These are phyloP conservation scores for Diaporthe sp. DNA, from an alignment of 2,329 filamentous ascomycete species.

Conservation along the genomic window DNA sequence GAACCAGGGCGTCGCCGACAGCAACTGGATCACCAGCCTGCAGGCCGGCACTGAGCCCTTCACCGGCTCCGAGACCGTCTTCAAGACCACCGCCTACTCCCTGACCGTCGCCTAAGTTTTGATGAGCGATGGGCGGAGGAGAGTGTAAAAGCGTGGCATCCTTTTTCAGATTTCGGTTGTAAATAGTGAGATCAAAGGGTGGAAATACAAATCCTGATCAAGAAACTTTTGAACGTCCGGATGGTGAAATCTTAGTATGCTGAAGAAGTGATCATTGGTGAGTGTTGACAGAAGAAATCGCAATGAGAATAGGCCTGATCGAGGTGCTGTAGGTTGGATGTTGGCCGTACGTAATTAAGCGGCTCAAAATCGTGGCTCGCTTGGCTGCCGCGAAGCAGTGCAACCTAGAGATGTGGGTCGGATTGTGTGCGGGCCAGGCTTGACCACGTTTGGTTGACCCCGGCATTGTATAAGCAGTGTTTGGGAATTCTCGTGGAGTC, in stretches of 20 bases:
- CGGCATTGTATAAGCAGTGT: background rate
- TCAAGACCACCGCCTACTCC: conserved; percentile 43
- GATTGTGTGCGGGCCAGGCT: background rate
- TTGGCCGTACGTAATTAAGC: background rate
- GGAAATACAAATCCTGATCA: background rate
- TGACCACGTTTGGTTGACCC: background rate
- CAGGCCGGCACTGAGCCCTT: conserved; percentile 71
- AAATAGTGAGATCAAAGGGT: conserved; percentile 23
- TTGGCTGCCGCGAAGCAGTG: conserved; percentile 13
- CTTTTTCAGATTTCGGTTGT: conserved; percentile 4
- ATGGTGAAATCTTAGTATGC: background rate
- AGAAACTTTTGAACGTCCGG: no score
- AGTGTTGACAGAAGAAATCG: background rate
- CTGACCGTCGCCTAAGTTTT: conserved; percentile 35
- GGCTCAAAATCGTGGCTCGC: conserved; percentile 2
- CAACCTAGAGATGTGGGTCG: background rate
- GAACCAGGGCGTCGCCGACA: conserved; percentile 60
- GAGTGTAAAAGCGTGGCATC: background rate
- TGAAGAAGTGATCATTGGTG: background rate
- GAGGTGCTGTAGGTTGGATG: background rate
- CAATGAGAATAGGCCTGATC: background rate
- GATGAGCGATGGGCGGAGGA: background rate
- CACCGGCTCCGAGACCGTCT: conserved; percentile 56
- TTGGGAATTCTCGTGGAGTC: background rate
- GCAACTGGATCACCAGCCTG: conserved; percentile 66